A percentile compares a stretch with the other conserved stretches of the same genome.
Conservation (phyloP, 164 flowering plant species). For the Brasenia schreberi region DNA sequence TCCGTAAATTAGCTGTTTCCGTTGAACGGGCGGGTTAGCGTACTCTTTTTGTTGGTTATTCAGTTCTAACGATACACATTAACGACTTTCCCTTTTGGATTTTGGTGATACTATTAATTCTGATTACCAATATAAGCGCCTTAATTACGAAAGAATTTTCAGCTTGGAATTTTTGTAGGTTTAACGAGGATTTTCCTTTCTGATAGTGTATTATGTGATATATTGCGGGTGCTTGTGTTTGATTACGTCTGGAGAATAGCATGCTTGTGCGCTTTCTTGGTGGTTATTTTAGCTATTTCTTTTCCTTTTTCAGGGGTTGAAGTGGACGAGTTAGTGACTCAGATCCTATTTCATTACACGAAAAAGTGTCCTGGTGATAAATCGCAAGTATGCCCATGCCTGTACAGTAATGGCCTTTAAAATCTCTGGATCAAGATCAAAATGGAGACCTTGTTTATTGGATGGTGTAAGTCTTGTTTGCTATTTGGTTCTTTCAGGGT, state of each 20-base stretch:
- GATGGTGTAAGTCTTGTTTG: not conserved
- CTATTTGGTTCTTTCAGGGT: not conserved
- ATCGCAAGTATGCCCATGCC: not conserved
- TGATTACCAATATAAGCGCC: no score
- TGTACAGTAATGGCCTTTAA: not conserved
- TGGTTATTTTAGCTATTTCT: not conserved
- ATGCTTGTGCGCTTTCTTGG: not conserved
- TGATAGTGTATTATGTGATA: not conserved
- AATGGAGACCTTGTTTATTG: not conserved
- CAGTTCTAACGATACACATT: no score
- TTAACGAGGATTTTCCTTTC: not conserved
- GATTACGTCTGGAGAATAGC: not conserved
- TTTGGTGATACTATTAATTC: no score
- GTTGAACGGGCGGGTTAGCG: no score
- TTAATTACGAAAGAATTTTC: no score
- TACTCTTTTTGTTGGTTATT: no score
- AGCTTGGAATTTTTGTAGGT: not conserved
- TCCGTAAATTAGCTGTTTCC: no score
- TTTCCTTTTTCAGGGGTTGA: not conserved
- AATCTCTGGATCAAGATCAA: not conserved
- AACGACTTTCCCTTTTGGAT: no score
- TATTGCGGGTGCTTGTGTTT: not conserved
- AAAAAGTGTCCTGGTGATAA: not conserved
- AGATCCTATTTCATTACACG: not conserved
- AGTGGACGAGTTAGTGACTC: no score